Evolutionary conservation across 1,139 yeast species (phyloP), one percentile per base, ranked within the genome.

Genomic region (Eremothecium sinecaudum): DNA sequence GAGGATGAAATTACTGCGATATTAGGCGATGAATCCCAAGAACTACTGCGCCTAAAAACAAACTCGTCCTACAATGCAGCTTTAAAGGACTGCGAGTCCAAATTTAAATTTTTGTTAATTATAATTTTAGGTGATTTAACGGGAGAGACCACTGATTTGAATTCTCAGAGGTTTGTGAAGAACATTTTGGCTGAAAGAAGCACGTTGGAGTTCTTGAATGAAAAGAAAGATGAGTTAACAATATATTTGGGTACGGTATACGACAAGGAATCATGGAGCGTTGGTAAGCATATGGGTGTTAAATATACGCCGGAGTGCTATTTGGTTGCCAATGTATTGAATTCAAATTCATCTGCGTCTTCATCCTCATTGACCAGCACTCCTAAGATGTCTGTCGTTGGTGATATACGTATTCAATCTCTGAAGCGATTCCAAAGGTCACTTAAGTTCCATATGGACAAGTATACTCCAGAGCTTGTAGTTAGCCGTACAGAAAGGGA

Each of bases 321-420:
- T n/a, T 36, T 62, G n/a, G 40, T 61, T 30, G 66, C 59, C 2
- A 62, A 62, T 36, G 65, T 61, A 4, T 32, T 59, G 13, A 58
- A 48, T 28, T 30, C 44, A 4, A 47, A 35, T 27, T n/a, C n/a
- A n/a, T n/a, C n/a, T n/a, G n/a, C n/a, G n/a, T 19, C 28, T 12
- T 18, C 14, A 16, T 55, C 58, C 17, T 56, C 62, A 0, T 36
- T 53, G 11, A 50, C 46, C 35, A 57, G 58, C 2, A 37, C 49
- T 1, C 51, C 59, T 1, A 50, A 57, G 9, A 49, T 61, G 47
- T 58, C 64, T 1, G 39, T 61, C 0, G 35, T 60, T 16, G 45
- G 56, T 4, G 50, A 48, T 28, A 31, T 61, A 3, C 53, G 53
- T 24, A 29, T 50, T 2, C 55, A 47, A 23, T 46, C 61, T 1